phyloP scores from a whole-genome alignment of 177 flowering plant species.

The Vitis hybrid region DNA sequence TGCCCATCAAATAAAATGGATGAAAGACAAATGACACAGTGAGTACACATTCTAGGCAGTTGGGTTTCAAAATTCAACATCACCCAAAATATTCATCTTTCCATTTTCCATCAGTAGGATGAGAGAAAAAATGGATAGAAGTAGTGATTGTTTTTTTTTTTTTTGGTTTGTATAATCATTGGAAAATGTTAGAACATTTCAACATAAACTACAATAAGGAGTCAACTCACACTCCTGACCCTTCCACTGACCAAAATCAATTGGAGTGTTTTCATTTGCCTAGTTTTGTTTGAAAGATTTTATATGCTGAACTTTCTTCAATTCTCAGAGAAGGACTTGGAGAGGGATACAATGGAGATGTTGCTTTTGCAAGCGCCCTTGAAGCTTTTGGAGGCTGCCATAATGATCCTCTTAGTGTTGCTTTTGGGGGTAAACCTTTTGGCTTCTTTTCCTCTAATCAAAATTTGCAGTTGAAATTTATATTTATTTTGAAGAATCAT shows the following conservation, averaged over 20 bases:
- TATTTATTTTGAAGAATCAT: too few relatives aligned
- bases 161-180: not conserved
- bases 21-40: too few relatives aligned
- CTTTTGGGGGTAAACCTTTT: slow-evolving; percentile 60
- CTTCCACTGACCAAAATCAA: not conserved
- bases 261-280: not conserved
- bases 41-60: too few relatives aligned
- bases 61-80: not conserved
- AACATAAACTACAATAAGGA: slow-evolving; percentile 2
- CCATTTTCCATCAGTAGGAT: not conserved
- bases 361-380: slow-evolving; percentile 64
- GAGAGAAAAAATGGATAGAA: not conserved
- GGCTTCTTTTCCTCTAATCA: not conserved
- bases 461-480: too few relatives aligned
- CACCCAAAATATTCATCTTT: not conserved
- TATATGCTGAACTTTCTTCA: slow-evolving; percentile 5
- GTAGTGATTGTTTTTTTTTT: not conserved
- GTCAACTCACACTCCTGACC: not conserved
- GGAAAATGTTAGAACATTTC: not conserved
- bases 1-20: too few relatives aligned
- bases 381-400: slow-evolving; percentile 72
- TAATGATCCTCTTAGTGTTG: slow-evolving; percentile 63
- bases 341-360: slow-evolving; percentile 64
- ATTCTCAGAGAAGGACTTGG: slow-evolving; percentile 70
- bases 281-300: not conserved